Evolutionary conservation across 2,329 filamentous ascomycete species (phyloP).

Genomic region (Colletotrichum sp.): DNA sequence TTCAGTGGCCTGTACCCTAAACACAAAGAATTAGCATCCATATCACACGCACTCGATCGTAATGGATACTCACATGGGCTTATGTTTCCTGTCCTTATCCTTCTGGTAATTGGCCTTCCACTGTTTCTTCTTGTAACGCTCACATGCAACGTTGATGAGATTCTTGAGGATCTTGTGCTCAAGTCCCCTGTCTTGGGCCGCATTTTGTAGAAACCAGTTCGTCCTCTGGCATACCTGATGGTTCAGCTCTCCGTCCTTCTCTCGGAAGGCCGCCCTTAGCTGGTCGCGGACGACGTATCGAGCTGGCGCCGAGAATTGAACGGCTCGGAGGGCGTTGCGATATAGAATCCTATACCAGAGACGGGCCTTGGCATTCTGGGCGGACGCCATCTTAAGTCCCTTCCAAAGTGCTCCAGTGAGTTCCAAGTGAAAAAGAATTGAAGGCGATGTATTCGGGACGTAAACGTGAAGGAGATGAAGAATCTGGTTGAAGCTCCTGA

Average conservation of each 20-base stretch:
- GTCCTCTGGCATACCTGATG: slow-evolving; percentile 64
- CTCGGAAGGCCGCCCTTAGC: slow-evolving; percentile 64
- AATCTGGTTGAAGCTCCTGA: not conserved
- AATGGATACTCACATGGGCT: slow-evolving; percentile 21
- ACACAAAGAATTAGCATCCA: not conserved
- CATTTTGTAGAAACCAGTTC: slow-evolving; percentile 71
- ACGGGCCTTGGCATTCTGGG: slow-evolving; percentile 48
- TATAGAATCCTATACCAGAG: slow-evolving; percentile 75
- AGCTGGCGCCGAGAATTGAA: slow-evolving; percentile 73
- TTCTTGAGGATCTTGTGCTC: slow-evolving; percentile 79
- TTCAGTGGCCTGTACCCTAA: not conserved
- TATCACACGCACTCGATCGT: not conserved
- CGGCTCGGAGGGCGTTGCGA: slow-evolving; percentile 69
- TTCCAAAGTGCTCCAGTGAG: slow-evolving; percentile 28
- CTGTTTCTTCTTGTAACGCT: slow-evolving; percentile 33
- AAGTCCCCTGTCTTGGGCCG: slow-evolving; percentile 65
- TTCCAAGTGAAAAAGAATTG: not conserved
- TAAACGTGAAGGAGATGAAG: not conserved
- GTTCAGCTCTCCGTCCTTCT: slow-evolving; percentile 51
- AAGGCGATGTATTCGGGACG: not conserved
- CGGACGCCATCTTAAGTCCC: slow-evolving; percentile 8
- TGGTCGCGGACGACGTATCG: slow-evolving; percentile 66
- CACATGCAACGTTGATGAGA: slow-evolving; percentile 51
- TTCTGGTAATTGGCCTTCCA: slow-evolving; percentile 27
- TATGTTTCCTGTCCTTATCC: not conserved